Evolutionary conservation across 2,329 filamentous ascomycete genomes (phyloP).

Genomic region (Ophiosphaerella herpotricha): DNA sequence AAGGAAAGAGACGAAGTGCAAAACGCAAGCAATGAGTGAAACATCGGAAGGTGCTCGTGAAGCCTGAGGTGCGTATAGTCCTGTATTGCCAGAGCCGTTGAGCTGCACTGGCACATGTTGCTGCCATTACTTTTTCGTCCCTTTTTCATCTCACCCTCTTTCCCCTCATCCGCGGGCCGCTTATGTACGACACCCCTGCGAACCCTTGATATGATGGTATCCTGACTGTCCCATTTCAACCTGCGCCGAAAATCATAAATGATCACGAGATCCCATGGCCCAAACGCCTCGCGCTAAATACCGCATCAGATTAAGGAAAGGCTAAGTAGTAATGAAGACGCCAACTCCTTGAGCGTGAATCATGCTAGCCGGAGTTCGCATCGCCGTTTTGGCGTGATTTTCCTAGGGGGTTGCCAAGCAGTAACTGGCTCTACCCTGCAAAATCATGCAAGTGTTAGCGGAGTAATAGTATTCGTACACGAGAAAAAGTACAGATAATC

Average conservation of each 20-base stretch:
- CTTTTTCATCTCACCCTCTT: background rate
- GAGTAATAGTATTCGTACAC: constrained; percentile 18
- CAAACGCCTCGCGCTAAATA: constrained; percentile 29
- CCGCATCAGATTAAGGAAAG: constrained; percentile 14
- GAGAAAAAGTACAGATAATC: constrained; percentile 14
- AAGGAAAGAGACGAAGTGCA: background rate
- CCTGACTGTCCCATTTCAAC: constrained; percentile 7
- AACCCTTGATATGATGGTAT: constrained; percentile 20
- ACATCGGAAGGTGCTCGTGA: too few species aligned
- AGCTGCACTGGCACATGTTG: too few species aligned
- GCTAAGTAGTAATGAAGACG: constrained; percentile 5
- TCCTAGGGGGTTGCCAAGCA: constrained; percentile 4
- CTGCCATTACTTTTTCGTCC: background rate
- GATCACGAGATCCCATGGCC: constrained; percentile 10
- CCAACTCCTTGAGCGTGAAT: constrained; percentile 5
- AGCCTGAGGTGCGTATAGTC: too few species aligned
- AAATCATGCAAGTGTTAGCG: constrained; percentile 27
- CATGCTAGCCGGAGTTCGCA: background rate
- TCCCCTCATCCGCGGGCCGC: background rate
- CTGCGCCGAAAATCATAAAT: constrained; percentile 19
- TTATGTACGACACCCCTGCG: background rate
- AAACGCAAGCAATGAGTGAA: background rate
- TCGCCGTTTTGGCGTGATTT: background rate
- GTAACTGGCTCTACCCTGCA: constrained; percentile 21
- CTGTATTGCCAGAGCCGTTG: too few species aligned